phyloP scores from a whole-genome alignment of 2,329 filamentous ascomycete genomes.

The Balansia obtecta region DNA sequence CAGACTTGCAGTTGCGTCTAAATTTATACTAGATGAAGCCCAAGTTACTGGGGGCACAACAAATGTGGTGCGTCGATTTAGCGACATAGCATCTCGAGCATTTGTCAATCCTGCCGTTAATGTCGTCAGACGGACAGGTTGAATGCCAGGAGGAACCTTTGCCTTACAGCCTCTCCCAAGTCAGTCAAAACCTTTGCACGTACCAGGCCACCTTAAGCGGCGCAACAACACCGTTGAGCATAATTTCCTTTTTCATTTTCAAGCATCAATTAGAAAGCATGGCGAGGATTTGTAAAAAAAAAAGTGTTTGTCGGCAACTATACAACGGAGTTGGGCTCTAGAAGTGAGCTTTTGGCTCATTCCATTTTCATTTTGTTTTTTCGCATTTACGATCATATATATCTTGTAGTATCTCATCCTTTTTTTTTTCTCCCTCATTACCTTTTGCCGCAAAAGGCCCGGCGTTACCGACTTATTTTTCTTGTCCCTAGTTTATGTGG shows the following conservation, averaged over 20 bases:
- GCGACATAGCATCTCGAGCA: constrained; percentile 51
- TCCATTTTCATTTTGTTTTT: background rate
- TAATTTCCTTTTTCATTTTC: constrained; percentile 8
- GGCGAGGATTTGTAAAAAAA: constrained; percentile 19
- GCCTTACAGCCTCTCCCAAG: background rate
- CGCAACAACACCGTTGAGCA: background rate
- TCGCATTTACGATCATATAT: background rate
- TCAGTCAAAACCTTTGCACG: background rate
- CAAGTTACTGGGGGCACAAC: constrained; percentile 55
- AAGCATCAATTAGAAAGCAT: constrained; percentile 19
- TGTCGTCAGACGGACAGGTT: constrained; percentile 20
- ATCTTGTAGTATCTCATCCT: background rate
- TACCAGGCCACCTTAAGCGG: background rate
- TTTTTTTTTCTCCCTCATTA: background rate
- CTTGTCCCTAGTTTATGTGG: background rate
- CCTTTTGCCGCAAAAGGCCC: background rate
- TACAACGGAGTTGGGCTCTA: constrained; percentile 14
- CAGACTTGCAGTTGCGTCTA: constrained; percentile 55
- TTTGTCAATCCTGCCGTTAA: constrained; percentile 43
- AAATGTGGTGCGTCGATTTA: constrained; percentile 58
- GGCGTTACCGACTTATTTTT: background rate
- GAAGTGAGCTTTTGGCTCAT: background rate
- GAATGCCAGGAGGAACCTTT: background rate
- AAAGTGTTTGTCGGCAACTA: constrained; percentile 10
- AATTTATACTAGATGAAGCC: constrained; percentile 55